These are phyloP conservation scores for Colletotrichum lentis DNA, from an alignment of 2,329 filamentous ascomycete genomes.

Conservation along the genomic window DNA sequence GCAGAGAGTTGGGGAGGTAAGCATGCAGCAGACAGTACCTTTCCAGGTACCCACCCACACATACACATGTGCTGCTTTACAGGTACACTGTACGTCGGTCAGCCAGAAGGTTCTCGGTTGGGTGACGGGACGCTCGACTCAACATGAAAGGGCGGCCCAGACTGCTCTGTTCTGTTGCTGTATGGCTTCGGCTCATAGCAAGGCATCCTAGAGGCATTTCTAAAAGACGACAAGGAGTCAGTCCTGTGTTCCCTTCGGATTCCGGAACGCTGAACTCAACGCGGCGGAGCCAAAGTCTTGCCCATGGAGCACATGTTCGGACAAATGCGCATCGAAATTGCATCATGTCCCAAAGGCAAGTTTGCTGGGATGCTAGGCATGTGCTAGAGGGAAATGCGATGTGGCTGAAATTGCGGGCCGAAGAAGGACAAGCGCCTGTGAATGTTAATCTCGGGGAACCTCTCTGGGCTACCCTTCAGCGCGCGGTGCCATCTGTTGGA, in stretches of 20 bases:
- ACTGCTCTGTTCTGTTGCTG: too few species aligned
- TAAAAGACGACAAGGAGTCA: too few species aligned
- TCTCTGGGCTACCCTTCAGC: neutral
- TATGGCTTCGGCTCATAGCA: too few species aligned
- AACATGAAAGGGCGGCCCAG: too few species aligned
- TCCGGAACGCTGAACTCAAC: neutral
- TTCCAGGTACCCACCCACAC: neutral
- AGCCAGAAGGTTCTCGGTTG: too few species aligned
- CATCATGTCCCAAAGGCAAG: neutral
- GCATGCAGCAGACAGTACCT: neutral
- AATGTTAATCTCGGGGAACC: slow-evolving; percentile 18
- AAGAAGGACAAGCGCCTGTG: slow-evolving; percentile 18
- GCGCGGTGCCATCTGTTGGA: too few species aligned
- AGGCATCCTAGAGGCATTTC: neutral
- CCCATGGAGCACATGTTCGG: slow-evolving; percentile 22
- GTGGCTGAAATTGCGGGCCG: slow-evolving; percentile 20
- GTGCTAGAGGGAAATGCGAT: slow-evolving; percentile 17
- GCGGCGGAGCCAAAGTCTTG: neutral
- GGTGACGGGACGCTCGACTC: too few species aligned
- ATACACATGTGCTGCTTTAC: neutral
- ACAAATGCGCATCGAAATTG: slow-evolving; percentile 9
- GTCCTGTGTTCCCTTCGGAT: neutral
- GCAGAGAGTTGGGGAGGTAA: neutral
- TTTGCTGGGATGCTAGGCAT: slow-evolving; percentile 15
- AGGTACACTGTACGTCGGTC: too few species aligned